Evolutionary conservation across 805 yeast species (phyloP), one percentile per base, ranked within the genome.

Genomic region (Maudiozyma bulderi): DNA sequence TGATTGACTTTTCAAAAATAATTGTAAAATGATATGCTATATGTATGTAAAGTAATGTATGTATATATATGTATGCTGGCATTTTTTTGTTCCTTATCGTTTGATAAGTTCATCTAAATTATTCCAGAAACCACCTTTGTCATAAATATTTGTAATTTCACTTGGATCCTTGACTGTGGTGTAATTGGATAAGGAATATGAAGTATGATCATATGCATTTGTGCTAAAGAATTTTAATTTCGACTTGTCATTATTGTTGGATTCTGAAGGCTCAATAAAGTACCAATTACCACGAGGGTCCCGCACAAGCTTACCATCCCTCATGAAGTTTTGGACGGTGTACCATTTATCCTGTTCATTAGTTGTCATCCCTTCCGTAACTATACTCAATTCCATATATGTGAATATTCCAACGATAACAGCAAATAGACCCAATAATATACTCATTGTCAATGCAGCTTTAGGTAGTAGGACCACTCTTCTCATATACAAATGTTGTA

Each of bases 291-390:
- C 55, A 30, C 48, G 30, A 1, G 20, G 13, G 15, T 56, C 53
- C 38, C 48, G 50, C 3, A 59, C 64, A 3, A 80, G 60, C 31
- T 56, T 59, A 0, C 73, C 73, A 10, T 71, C 69, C 8, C 69
- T 57, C 46, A 77, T 63, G 50, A 79, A 68, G 45, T 76, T 74
- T 48, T 80, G 80, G 11, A 86, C 71, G 3, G 73, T 78, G 15
- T 69, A 76, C 95, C 95, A 86, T 59, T 86, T 86, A 46, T 72
- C 79, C 14, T 76, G 68, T 63, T 86, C 95, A 57, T 82, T 84
- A 4, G 90, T 82, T 10, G 93, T 84, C 61, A 81, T 81, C 0
- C 95, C 95, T 40, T 76, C 71, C 53, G 72, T 74, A 2, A 84
- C 67, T 53, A 77, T 72, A 33, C 72, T 59, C 29, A 79, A 39